phyloP scores from a whole-genome alignment of 805 yeast species.

The Cyberlindnera japonica region DNA sequence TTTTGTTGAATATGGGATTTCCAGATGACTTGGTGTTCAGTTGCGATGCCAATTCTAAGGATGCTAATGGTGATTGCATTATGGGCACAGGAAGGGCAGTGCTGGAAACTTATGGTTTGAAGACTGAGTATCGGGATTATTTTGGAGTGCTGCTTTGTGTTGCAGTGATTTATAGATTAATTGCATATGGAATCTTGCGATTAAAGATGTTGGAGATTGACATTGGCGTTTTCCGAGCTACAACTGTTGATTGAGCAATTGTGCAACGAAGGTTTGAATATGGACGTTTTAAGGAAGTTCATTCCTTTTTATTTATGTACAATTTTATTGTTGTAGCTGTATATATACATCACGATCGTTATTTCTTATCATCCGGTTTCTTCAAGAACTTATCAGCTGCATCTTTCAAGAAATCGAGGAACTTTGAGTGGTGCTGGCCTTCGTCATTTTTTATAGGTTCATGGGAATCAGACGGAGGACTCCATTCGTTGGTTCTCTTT shows the following conservation, averaged over 20 bases:
- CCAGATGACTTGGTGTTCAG: constrained; percentile 40
- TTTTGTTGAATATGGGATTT: constrained; percentile 53
- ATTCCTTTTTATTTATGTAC: no score
- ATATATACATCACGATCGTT: no score
- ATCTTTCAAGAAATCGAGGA: constrained; percentile 16
- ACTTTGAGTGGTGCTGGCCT: constrained; percentile 15
- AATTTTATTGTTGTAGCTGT: no score
- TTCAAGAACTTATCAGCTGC: constrained; percentile 20
- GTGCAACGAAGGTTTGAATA: no score
- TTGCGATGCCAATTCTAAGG: constrained; percentile 36
- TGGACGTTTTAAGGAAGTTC: no score
- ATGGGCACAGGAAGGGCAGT: constrained; percentile 55
- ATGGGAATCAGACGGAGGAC: background rate
- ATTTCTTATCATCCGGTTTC: constrained; percentile 13
- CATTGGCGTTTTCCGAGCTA: constrained; percentile 13
- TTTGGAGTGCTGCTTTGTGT: constrained; percentile 39
- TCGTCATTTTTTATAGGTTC: constrained; percentile 2
- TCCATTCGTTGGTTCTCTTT: constrained; percentile 44
- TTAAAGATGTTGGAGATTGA: constrained; percentile 22
- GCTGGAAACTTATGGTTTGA: constrained; percentile 41
- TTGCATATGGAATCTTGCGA: constrained; percentile 30
- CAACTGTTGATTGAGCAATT: constrained; percentile 2
- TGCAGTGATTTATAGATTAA: constrained; percentile 39
- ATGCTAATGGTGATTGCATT: constrained; percentile 43
- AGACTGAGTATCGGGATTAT: constrained; percentile 31